These are phyloP conservation scores for Mycena indigotica DNA, from an alignment of 768 basidiomycete species.

Conservation along the genomic window DNA sequence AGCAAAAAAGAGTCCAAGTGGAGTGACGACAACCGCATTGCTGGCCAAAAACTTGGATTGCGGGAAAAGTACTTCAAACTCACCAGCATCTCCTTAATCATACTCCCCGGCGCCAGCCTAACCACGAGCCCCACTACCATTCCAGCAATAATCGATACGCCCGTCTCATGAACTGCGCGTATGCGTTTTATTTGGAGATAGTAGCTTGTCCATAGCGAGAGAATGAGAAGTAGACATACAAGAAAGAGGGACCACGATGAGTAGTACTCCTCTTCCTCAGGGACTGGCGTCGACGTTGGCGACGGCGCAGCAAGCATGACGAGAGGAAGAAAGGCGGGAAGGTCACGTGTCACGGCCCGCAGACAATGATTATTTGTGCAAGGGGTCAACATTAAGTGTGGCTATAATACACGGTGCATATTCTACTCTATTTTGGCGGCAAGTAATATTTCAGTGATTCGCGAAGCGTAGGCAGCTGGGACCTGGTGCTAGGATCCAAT, in stretches of 20 bases:
- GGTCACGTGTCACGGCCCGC: background rate
- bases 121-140: conserved; percentile 95
- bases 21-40: no score
- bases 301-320: background rate
- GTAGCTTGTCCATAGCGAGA: conserved; percentile 95
- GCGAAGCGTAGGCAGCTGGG: conserved; percentile 34
- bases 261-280: conserved; percentile 86
- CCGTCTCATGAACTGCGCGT: conserved; percentile 92
- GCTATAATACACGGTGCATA: background rate
- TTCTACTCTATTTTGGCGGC: no score
- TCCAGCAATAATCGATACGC: conserved; percentile 93
- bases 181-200: conserved; percentile 97
- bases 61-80: no score
- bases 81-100: conserved; percentile 98
- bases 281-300: conserved; percentile 34
- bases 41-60: no score
- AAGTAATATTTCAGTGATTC: conserved; percentile 6
- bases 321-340: background rate
- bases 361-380: background rate
- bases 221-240: conserved; percentile 87
- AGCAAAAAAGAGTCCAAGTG: conserved; percentile 9
- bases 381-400: no score
- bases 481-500: conserved; percentile 30
- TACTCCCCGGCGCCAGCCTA: conserved; percentile 85
- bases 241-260: conserved; percentile 94